Evolutionary conservation across 257 asterid species (phyloP).

Genomic region (Lavandula angustifolia): DNA sequence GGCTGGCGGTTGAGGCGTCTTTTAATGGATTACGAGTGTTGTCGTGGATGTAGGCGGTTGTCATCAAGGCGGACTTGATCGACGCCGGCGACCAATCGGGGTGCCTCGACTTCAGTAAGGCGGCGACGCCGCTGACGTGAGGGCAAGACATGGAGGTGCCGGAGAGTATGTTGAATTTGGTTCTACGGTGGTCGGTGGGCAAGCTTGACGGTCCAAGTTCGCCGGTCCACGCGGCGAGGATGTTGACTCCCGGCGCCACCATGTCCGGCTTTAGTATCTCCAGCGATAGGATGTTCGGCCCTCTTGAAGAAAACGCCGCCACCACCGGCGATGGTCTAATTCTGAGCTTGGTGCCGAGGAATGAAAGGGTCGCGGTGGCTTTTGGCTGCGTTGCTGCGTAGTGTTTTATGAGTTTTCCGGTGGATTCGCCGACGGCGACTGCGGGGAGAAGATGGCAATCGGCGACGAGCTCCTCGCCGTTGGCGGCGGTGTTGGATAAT

Average conservation of each 20-base stretch:
- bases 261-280: slow-evolving; percentile 85
- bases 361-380: slow-evolving; percentile 62
- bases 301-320: slow-evolving; percentile 91
- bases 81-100: slow-evolving; percentile 89
- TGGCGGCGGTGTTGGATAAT: slow-evolving; percentile 66
- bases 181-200: slow-evolving; percentile 66
- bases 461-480: slow-evolving; percentile 87
- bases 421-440: slow-evolving; percentile 69
- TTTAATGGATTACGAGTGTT: slow-evolving; percentile 51
- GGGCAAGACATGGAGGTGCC: slow-evolving; percentile 99
- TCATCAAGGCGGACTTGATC: slow-evolving; percentile 85
- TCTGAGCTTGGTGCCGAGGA: slow-evolving; percentile 69
- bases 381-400: slow-evolving; percentile 41
- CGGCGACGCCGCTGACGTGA: slow-evolving; percentile 88
- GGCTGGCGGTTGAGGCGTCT: slow-evolving; percentile 56
- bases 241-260: slow-evolving; percentile 94
- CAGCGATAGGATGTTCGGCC: slow-evolving; percentile 71
- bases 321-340: slow-evolving; percentile 84
- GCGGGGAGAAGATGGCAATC: slow-evolving; percentile 89
- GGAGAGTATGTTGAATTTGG: slow-evolving; percentile 75
- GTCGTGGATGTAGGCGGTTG: slow-evolving; percentile 80
- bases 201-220: slow-evolving; percentile 76
- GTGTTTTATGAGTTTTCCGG: slow-evolving; percentile 59
- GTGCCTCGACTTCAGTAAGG: slow-evolving; percentile 70
- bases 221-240: slow-evolving; percentile 91